These are phyloP conservation scores for Curvularia hawaiiensis DNA, from an alignment of 2,329 filamentous ascomycete genomes.

Conservation along the genomic window DNA sequence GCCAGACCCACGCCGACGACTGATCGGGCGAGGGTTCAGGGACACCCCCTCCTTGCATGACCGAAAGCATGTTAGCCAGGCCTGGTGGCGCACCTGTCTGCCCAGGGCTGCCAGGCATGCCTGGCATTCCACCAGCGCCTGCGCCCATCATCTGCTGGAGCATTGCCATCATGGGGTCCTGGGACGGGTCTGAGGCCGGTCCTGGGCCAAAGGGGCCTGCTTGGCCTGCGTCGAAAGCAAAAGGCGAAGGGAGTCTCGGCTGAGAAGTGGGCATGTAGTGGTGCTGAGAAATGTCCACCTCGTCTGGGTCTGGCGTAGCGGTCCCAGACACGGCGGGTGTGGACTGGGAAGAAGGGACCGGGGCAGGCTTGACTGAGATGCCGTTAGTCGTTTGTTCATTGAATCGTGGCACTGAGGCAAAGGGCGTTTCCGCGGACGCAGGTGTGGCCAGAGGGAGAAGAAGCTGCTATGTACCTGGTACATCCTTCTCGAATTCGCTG, in stretches of 20 bases:
- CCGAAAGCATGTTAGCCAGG: conserved; percentile 52
- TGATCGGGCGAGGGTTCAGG: conserved; percentile 45
- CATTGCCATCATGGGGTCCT: conserved; percentile 70
- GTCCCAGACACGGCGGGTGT: conserved; percentile 32
- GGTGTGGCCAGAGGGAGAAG: not conserved
- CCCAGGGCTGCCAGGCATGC: conserved; percentile 33
- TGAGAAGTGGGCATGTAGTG: conserved; percentile 64
- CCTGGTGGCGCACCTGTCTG: conserved; percentile 44
- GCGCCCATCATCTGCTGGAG: conserved; percentile 73
- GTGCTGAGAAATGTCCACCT: conserved; percentile 80
- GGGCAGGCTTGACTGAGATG: conserved; percentile 29
- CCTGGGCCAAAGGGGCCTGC: conserved; percentile 27
- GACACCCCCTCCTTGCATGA: conserved; percentile 52
- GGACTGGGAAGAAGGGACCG: conserved; percentile 21
- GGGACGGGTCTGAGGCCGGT: conserved; percentile 24
- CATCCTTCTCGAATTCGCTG: conserved; percentile 42
- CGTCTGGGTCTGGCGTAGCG: conserved; percentile 65
- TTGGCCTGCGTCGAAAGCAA: conserved; percentile 36
- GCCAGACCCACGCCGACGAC: conserved; percentile 65
- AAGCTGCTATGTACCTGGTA: conserved; percentile 40
- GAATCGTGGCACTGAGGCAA: not conserved
- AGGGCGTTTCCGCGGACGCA: conserved; percentile 13
- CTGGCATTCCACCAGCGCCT: conserved; percentile 45
- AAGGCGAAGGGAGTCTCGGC: conserved; percentile 46
- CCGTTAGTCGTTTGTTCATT: conserved; percentile 27